Percentiles rank a stretch among this genome's conserved stretches.
phyloP scores from a whole-genome alignment of 2,329 filamentous ascomycete species.

The Decorospora gaudefroyi region DNA sequence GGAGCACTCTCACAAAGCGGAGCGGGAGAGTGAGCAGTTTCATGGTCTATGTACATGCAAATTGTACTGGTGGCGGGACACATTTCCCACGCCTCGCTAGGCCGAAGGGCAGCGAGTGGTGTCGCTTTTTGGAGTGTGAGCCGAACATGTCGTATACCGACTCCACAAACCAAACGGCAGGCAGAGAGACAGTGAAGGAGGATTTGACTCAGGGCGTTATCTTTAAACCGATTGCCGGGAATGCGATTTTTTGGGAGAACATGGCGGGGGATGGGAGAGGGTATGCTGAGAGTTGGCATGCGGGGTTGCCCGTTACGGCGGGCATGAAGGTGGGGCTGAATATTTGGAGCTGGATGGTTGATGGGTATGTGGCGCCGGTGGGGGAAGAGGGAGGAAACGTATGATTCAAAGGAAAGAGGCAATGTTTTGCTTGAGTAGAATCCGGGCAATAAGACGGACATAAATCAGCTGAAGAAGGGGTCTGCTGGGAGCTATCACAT shows the following conservation, averaged over 20 bases:
- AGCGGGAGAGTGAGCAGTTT: conserved; percentile 59
- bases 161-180: too few species aligned
- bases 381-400: too few species aligned
- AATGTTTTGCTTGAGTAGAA: too few species aligned
- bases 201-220: conserved; percentile 54
- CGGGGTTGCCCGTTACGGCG: conserved; percentile 60
- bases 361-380: conserved; percentile 28
- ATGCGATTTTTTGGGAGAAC: conserved; percentile 68
- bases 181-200: too few species aligned
- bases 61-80: conserved; percentile 63
- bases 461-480: too few species aligned
- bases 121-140: conserved; percentile 61
- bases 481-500: too few species aligned
- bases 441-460: background rate
- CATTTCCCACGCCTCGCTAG: conserved; percentile 60
- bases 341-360: conserved; percentile 67
- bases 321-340: conserved; percentile 66
- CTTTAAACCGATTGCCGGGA: conserved; percentile 62
- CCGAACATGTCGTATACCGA: conserved; percentile 25
- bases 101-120: conserved; percentile 57
- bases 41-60: conserved; percentile 62
- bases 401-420: too few species aligned
- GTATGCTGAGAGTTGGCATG: conserved; percentile 64
- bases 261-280: conserved; percentile 60
- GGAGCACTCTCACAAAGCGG: conserved; percentile 43